Evolutionary conservation across 2,329 filamentous ascomycete genomes (phyloP), one percentile per base, ranked within the genome.

Genomic region (Diaporthe ampelina): DNA sequence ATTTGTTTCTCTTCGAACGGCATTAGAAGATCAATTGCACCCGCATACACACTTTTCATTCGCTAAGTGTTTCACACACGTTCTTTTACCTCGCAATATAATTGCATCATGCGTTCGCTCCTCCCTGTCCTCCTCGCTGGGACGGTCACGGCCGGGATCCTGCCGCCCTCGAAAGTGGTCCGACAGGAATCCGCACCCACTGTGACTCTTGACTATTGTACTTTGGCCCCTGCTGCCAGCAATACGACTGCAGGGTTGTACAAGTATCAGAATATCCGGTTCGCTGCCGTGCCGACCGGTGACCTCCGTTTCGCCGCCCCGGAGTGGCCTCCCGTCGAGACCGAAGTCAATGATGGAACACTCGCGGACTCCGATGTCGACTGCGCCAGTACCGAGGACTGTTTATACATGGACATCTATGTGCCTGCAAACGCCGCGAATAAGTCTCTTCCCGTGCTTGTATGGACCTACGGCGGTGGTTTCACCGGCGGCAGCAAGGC

Each of bases 361-460:
- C 73, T 83, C 40, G 82, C 81, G 17, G 78, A 76, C 70, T 76
- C 77, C 13, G 79, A 81, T 70, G 80, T 83, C 21, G 80, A 82
- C 71, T 84, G 82, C 67, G 69, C 78, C 37, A 72, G 56, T 48
- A 50, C 72, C 35, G 86, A 88, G 76, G 86, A 88, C 76, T 89
- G 87, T 73, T 81, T 88, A 2, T 88, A 87, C 76, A 82, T 88
- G 21, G 86, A 88, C 76, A 76, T 88, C 17, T 85, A 84, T 58
- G 86, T 87, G 0, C 87, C 87, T 8, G 82, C 80, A 7, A 83
- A 83, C 72, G 85, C 85, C 0, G 78, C 87, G 29, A 78, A 81
- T 37, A 80, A 82, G 29, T 80, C 81, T 13, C 79, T 88, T 3
- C 86, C 87, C 0, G 86, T 88, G 1, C 79, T 85, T 10, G 83